Evolutionary conservation across 805 yeast species (phyloP).

Genomic region (Candida xyloterini): DNA sequence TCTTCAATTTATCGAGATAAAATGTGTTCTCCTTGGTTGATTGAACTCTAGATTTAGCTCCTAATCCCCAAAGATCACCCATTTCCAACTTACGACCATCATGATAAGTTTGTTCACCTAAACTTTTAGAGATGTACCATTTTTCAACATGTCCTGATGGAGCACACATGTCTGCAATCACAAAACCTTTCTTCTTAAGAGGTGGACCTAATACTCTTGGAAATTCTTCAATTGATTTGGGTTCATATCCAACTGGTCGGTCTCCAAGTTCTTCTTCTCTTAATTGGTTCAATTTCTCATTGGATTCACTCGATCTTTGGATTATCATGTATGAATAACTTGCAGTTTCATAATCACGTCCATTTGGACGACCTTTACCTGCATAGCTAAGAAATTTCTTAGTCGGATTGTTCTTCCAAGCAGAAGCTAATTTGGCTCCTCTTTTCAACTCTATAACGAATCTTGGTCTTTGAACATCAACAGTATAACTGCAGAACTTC

Average conservation of each 20-base stretch:
- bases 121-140: slow-evolving; percentile 82
- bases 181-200: slow-evolving; percentile 76
- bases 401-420: slow-evolving; percentile 62
- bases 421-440: slow-evolving; percentile 69
- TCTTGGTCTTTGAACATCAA: slow-evolving; percentile 71
- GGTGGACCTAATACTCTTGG: slow-evolving; percentile 77
- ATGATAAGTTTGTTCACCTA: slow-evolving; percentile 71
- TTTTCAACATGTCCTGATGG: slow-evolving; percentile 77
- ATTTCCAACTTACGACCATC: slow-evolving; percentile 84
- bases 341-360: slow-evolving; percentile 67
- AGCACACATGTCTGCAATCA: slow-evolving; percentile 73
- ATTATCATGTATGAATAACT: slow-evolving; percentile 72
- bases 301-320: slow-evolving; percentile 52
- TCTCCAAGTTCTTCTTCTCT: slow-evolving; percentile 15
- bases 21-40: slow-evolving; percentile 35
- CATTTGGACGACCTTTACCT: slow-evolving; percentile 79
- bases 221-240: slow-evolving; percentile 43
- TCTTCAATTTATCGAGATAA: slow-evolving; percentile 32
- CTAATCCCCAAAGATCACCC: slow-evolving; percentile 87
- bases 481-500: slow-evolving; percentile 72
- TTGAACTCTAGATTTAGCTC: slow-evolving; percentile 49
- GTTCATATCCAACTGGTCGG: slow-evolving; percentile 28
- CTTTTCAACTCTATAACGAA: slow-evolving; percentile 80
- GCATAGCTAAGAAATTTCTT: slow-evolving; percentile 45
- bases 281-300: slow-evolving; percentile 12